Evolutionary conservation across 2,329 filamentous ascomycete genomes (phyloP), one percentile per base, ranked within the genome.

Genomic region (Orbilia javanica): DNA sequence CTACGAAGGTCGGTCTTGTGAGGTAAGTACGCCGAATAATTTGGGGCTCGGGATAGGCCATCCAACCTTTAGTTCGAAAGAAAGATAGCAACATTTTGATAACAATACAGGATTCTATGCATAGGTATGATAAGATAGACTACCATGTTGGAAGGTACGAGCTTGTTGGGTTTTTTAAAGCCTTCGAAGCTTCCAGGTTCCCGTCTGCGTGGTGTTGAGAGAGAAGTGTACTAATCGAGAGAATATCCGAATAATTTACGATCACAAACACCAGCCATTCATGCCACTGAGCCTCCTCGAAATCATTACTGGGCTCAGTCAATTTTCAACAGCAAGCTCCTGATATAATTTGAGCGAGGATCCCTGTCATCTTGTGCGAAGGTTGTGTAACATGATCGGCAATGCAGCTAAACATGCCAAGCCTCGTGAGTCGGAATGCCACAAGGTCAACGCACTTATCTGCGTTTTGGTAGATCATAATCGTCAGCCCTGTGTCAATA

Each of bases 341-440:
- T 18, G 46, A 50, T 50, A 50, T 31, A 53, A 53, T 53, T 53
- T 31, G 50, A 31, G 50, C 27, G 13, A 31, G 50, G 25, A 53
- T 53, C 50, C 50, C 15, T 31, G 50, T 53, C 11, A 27, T 25
- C 10, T 27, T 5, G 46, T 50, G 42, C 42, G 29, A 34, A 7
- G 29, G 20, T 20, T 42, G 55, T 39, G 55, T 60, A 39, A 60
- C 34, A 42, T 42, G 55, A 60, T 42, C 31, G 11, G 34, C 55
- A 42, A 60, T 34, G 20, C 20, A 42, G 34, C 34, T 10, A 39
- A 27, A 20, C 11, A 27, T 42, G 55, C 55, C 34, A 60, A 60
- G 55, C 34, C 22, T 60, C 34, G 13, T 25, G 20, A 60, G 42
- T 29, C 55, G 42, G 42, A 39, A n/a, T 60, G 4, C 55, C 34